Base-by-base conservation (phyloP, 1,139 yeast genomes). In the Sugiyamaella castrensis region DNA sequence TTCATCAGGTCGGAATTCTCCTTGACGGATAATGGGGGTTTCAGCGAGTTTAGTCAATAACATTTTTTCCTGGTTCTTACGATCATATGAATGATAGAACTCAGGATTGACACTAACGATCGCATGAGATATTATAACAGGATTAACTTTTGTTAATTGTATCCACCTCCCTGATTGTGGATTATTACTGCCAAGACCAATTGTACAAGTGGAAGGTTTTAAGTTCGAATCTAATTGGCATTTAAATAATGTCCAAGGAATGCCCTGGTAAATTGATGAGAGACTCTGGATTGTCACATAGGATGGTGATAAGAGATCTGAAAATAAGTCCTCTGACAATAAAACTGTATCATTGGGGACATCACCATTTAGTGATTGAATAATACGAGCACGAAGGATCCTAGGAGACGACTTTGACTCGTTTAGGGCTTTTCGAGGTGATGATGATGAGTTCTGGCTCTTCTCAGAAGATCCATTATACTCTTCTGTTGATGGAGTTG, bases 21-120 rank as follows among this genome's bases (percentile, higher is more conserved):
- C 71, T 41, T 63, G 64, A 3, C 67, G 57, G 1, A 66, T 29
- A 10, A 69, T 54, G 30, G 42, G 26, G 37, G 50, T 29, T 35
- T 48, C 15, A 40, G 36, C 24, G 38, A 48, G 39, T 15, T 44
- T 41, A 15, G 47, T 37, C 12, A 43, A 12, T 4, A 43, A 38
- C 4, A 38, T 31, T 15, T 40, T 30, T 34, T 39, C 40, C 6
- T 38, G 12, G 8, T 43, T 34, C 7, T 34, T 16, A n/a, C 46
- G 40, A 15, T 37, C 42, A 15, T 43, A 43, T 8, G 43, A 47
- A n/a, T 43, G 51, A 10, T 63, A 64, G n/a, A 54, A 38, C 7
- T 56, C 56, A 6, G 53, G 48, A 8, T 60, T 52, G 31, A 61
- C 61, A 2, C 59, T 47, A 28, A 64, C 43, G 8, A 64, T 48